Evolutionary conservation across 2,329 filamentous ascomycete species (phyloP).

Genomic region (Blastomyces parvus): DNA sequence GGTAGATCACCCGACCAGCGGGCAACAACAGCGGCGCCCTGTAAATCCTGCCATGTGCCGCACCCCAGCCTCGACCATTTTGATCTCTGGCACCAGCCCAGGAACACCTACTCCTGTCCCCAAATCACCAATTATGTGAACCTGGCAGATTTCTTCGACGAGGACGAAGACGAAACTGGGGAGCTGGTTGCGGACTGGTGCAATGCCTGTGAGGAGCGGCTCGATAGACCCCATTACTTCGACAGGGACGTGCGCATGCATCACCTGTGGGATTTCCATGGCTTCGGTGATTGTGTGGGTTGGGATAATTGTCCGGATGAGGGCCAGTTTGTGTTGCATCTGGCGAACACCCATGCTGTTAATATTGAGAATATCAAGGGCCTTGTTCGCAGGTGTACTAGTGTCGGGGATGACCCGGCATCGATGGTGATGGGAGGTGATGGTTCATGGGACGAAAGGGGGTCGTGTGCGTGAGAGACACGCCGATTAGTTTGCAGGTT

Average conservation of each 20-base stretch:
- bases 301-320: not conserved
- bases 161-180: not conserved
- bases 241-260: not conserved
- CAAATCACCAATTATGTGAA: not conserved
- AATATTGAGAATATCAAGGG: not conserved
- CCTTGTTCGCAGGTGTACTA: not conserved
- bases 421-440: not conserved
- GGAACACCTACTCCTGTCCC: conserved; percentile 2
- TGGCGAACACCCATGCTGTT: conserved; percentile 1
- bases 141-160: not conserved
- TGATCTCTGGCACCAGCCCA: conserved; percentile 2
- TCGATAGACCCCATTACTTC: not conserved
- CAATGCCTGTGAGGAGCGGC: not conserved
- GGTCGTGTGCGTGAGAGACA: not conserved
- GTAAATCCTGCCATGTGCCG: not conserved
- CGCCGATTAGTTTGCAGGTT: not conserved
- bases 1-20: not conserved
- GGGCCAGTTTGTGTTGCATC: conserved; percentile 2
- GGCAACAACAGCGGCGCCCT: not conserved
- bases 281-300: conserved; percentile 1
- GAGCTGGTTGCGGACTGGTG: not conserved
- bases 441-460: not conserved
- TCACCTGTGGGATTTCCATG: conserved; percentile 1
- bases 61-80: conserved; percentile 4
- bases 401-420: not conserved